These are phyloP conservation scores for Blastobotrys malaysiensis DNA, from an alignment of 1,139 yeast species.

Conservation along the genomic window DNA sequence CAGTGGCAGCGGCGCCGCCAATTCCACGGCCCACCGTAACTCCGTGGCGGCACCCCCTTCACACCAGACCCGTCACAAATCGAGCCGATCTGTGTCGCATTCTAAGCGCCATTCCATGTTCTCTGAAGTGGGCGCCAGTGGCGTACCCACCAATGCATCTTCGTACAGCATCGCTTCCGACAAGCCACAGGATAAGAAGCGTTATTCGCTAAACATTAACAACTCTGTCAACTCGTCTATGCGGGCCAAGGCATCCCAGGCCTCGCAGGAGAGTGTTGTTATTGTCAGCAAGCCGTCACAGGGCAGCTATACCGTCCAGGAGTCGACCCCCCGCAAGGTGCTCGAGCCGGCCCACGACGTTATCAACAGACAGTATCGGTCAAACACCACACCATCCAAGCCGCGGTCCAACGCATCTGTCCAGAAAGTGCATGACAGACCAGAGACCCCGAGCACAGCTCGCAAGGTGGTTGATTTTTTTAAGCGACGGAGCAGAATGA, in stretches of 20 bases:
- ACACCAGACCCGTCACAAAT: neutral
- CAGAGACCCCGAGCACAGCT: conserved; percentile 24
- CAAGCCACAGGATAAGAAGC: neutral
- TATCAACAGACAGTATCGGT: conserved; percentile 22
- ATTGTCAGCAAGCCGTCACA: conserved; percentile 4
- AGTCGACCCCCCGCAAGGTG: conserved; percentile 17
- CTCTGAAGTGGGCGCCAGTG: neutral
- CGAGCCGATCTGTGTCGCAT: neutral
- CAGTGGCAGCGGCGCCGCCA: conserved; percentile 1
- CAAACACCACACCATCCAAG: neutral
- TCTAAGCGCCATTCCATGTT: neutral
- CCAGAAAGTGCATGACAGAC: conserved; percentile 7
- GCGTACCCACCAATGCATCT: neutral
- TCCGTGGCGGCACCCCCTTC: conserved; percentile 16
- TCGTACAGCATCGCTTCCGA: neutral
- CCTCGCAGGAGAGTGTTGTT: conserved; percentile 3
- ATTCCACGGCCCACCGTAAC: conserved; percentile 9
- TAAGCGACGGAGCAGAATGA: conserved; percentile 42
- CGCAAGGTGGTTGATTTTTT: conserved; percentile 34
- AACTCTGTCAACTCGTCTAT: neutral
- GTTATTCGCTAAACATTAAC: neutral
- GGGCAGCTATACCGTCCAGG: neutral
- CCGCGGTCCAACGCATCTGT: neutral
- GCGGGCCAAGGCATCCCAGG: neutral
- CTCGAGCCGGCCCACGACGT: conserved; percentile 23